Base-by-base conservation (phyloP, 169 alveolate genomes). In the Cyclospora cayetanensis region DNA sequence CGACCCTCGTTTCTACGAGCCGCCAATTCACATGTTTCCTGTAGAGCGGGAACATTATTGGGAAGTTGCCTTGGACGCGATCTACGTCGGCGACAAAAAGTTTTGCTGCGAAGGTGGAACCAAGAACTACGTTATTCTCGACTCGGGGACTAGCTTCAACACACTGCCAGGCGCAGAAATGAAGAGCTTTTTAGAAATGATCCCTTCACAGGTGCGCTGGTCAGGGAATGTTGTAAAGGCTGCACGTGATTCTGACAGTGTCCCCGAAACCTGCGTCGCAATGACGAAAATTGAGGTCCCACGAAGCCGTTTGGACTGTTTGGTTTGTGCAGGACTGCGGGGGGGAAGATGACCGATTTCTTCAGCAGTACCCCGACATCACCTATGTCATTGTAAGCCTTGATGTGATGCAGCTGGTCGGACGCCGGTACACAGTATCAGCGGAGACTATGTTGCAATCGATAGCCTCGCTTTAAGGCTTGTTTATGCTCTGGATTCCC, bases 31-130 rank as follows among this genome's bases (percentile, higher is more conserved):
- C 31, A 95, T 97, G 97, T 94, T 97, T 46, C 98, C 98, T 15
- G 98, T 97, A 3, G 91, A 90, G 25, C 91, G 98, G 35, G 98
- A 97, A 90, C 97, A 96, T 60, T 97, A 97, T 55, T 97, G 98
- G 98, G 98, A 97, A 89, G 97, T 96, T 7, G 90, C 94, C 25
- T 90, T 97, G 27, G 98, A 96, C 82, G 97, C 93, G 11, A 90
- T 97, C n/a, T 95, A 92, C 63, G 93, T 97, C 22, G 98, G 97
- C 0, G 95, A 95, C 63, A 93, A 93, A 31, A 96, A 96, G 92
- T 82, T 96, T 63, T 97, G 98, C 91, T 95, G 98, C 76, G 96
- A 96, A 25, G 95, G 96, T 34, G 80, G 79, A 18, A 63, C 91
- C 15, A 90, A 93, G 39, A 94, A 96, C 18, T 97, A 96, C 86